A percentile compares a stretch with the other conserved stretches of the same genome.
Evolutionary conservation across 345 rosid genomes (phyloP).

Genomic region (Lumnitzera racemosa): DNA sequence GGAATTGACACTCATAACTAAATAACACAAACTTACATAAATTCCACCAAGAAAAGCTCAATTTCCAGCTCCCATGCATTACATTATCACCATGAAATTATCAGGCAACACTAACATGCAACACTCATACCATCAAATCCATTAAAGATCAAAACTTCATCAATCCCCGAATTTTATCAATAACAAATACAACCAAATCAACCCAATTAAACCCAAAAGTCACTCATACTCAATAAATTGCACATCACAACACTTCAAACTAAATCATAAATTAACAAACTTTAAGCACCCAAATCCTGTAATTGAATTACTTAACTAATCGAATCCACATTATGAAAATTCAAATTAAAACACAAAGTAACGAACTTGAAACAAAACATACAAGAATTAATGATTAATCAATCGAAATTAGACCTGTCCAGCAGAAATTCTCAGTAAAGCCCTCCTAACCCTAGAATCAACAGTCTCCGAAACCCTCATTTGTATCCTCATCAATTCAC

Average conservation of each 20-base stretch:
- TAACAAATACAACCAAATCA: constrained; percentile 12
- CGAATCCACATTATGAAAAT: not conserved
- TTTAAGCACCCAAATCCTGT: not conserved
- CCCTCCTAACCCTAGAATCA: constrained; percentile 84
- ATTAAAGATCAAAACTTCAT: not conserved
- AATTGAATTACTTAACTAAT: not conserved
- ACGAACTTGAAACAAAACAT: not conserved
- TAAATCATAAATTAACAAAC: not conserved
- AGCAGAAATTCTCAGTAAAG: constrained; percentile 78
- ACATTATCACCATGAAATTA: no score
- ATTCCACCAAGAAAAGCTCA: no score
- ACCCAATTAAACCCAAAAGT: constrained; percentile 5
- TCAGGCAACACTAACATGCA: no score
- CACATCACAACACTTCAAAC: not conserved
- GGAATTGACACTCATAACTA: no score
- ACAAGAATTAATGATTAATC: not conserved
- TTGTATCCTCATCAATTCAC: constrained; percentile 89
- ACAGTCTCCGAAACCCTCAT: constrained; percentile 72
- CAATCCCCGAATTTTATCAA: not conserved
- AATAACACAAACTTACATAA: no score
- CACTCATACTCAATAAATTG: not conserved
- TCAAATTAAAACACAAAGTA: not conserved
- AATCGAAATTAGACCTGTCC: constrained; percentile 56
- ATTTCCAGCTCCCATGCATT: no score
- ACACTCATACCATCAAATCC: constrained; percentile 1